Conservation (phyloP, 345 rosid species). For the Populus pruinosa region DNA sequence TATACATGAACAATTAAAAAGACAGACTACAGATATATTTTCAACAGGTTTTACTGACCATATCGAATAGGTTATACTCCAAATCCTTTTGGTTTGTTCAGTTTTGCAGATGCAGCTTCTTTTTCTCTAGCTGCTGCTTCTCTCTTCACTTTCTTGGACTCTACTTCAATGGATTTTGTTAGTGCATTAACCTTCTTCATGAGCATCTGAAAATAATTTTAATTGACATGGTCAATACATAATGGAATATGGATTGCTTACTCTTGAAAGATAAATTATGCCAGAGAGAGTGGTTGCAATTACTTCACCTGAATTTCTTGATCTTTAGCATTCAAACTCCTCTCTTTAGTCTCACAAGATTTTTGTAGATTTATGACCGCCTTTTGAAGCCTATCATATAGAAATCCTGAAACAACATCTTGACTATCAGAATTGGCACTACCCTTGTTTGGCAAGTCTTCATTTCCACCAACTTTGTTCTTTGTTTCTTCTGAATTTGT, state of each 20-base stretch:
- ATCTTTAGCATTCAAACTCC: slow-evolving; percentile 52
- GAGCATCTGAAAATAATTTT: slow-evolving; percentile 48
- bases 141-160: slow-evolving; percentile 72
- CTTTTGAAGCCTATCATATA: slow-evolving; percentile 84
- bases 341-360: slow-evolving; percentile 60
- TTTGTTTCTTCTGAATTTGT: slow-evolving; percentile 16
- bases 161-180: slow-evolving; percentile 68
- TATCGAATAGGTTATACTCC: slow-evolving; percentile 25
- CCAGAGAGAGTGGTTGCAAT: not conserved
- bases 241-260: not conserved
- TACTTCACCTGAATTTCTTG: slow-evolving; percentile 70
- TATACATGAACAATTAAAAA: not conserved
- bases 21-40: not conserved
- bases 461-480: slow-evolving; percentile 25
- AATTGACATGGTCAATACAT: not conserved
- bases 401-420: slow-evolving; percentile 78
- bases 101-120: slow-evolving; percentile 36
- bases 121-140: slow-evolving; percentile 71
- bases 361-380: slow-evolving; percentile 71
- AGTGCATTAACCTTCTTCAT: slow-evolving; percentile 77
- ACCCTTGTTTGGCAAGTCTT: slow-evolving; percentile 28
- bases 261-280: not conserved
- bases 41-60: slow-evolving; percentile 21
- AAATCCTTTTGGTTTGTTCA: slow-evolving; percentile 35
- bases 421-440: slow-evolving; percentile 18